A percentile compares a stretch with the other conserved stretches of the same genome.
These are phyloP conservation scores for Exophiala lecanii-corni DNA, from an alignment of 2,329 filamentous ascomycete species.

Conservation along the genomic window DNA sequence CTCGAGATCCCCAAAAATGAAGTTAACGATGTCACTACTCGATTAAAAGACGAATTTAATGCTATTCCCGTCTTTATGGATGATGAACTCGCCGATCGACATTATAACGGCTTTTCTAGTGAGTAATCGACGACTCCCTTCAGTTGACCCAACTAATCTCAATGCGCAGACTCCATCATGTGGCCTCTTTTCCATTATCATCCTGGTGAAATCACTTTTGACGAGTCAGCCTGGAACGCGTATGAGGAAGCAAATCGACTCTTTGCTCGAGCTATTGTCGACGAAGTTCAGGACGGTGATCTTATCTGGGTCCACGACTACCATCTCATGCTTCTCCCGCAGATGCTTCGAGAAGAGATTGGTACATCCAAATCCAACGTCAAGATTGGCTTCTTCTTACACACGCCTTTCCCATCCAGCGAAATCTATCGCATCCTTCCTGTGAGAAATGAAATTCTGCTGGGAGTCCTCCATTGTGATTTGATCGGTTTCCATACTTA, in stretches of 20 bases:
- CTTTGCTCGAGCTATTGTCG: conserved; percentile 82
- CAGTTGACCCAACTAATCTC: conserved; percentile 1
- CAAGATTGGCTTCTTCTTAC: conserved; percentile 97
- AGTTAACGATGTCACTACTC: conserved; percentile 65
- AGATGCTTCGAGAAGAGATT: conserved; percentile 90
- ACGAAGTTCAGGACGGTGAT: conserved; percentile 87
- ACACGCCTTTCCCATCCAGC: conserved; percentile 93
- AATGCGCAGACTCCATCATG: conserved; percentile 76
- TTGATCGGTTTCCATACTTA: conserved; percentile 98
- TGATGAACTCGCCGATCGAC: conserved; percentile 85
- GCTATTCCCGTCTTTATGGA: conserved; percentile 90
- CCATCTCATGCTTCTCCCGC: conserved; percentile 92
- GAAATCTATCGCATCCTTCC: conserved; percentile 96
- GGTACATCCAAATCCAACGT: conserved; percentile 78
- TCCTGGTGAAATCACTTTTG: conserved; percentile 95
- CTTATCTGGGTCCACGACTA: conserved; percentile 98
- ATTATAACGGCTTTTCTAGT: conserved; percentile 99
- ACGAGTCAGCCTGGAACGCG: conserved; percentile 88
- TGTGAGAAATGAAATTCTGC: conserved; percentile 80
- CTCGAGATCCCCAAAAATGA: conserved; percentile 85
- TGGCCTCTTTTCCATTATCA: conserved; percentile 99
- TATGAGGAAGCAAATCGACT: conserved; percentile 90
- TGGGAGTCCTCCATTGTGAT: conserved; percentile 87
- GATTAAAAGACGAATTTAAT: conserved; percentile 79
- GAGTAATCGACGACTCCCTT: conserved; percentile 34